Evolutionary conservation across 805 yeast genomes (phyloP).

Genomic region (Cyberlindnera saturnus): DNA sequence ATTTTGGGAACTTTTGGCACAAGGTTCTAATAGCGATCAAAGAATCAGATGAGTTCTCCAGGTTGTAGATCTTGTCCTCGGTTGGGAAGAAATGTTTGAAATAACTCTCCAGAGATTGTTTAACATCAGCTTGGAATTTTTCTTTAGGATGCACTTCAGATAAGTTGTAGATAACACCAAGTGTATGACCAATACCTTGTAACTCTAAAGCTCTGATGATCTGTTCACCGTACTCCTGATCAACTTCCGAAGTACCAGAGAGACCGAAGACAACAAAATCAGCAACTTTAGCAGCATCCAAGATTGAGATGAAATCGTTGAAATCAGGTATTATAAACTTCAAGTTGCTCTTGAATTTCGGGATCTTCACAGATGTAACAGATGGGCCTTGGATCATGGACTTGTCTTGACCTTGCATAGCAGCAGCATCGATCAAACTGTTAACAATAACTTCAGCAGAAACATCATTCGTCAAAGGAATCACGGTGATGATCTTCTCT

Average conservation of each 20-base stretch:
- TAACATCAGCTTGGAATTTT: conserved; percentile 68
- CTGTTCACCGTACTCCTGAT: conserved; percentile 76
- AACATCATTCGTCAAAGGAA: conserved; percentile 74
- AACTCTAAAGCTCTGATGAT: conserved; percentile 80
- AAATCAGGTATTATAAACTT: conserved; percentile 70
- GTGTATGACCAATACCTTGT: conserved; percentile 83
- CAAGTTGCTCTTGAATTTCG: conserved; percentile 68
- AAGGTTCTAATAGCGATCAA: conserved; percentile 63
- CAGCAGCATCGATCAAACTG: conserved; percentile 36
- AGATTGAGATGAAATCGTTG: conserved; percentile 55
- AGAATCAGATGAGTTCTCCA: conserved; percentile 67
- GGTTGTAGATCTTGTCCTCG: conserved; percentile 67
- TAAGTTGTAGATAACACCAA: conserved; percentile 75
- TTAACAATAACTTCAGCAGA: conserved; percentile 49
- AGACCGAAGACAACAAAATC: conserved; percentile 89
- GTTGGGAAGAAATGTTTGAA: conserved; percentile 75
- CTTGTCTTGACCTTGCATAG: conserved; percentile 27
- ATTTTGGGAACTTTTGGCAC: conserved; percentile 83
- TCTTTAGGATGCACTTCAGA: conserved; percentile 61
- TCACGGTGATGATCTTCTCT: conserved; percentile 74
- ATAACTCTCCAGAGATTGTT: conserved; percentile 58
- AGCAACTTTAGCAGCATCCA: conserved; percentile 85
- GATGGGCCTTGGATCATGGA: conserved; percentile 36
- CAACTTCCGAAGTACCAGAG: conserved; percentile 82
- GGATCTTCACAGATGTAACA: conserved; percentile 46